Base-by-base conservation (phyloP, 2,329 filamentous ascomycete species). In the Xylariaceae sp. region DNA sequence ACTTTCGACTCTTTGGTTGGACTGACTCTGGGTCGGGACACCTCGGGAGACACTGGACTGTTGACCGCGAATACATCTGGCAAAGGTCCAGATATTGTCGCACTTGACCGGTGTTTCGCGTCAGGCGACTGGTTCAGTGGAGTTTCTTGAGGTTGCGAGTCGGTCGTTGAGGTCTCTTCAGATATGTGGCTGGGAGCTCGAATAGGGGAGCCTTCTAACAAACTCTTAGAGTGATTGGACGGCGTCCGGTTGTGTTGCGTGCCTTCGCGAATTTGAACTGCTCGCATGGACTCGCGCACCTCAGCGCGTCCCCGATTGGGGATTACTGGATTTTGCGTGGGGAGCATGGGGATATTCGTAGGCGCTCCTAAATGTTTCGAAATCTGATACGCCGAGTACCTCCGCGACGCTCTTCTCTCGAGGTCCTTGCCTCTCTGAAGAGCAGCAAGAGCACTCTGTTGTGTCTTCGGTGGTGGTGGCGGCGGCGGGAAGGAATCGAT, bases 351-450 rank as follows among this genome's bases (percentile, higher is more conserved):
- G 13, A 97, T 91, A 73, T 87, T 92, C 13, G 89, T 83, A 45
- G 88, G 87, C 13, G 86, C 83, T 9, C 93, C 93, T 1, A 97
- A 79, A 68, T 96, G 92, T 71, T 97, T 97, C 51, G 91, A 90
- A 66, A 99, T 96, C 71, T 99, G 94, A 72, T 97, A 99, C 56
- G 92, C 89, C 1, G 94, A 97, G 72, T 97, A 99, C 69, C 94
- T 82, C 66, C 93, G 83, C 11, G 94, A 99, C 0, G 94, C 94
- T 71, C 94, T 84, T 71, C 94, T 85, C 75, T 99, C 94, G 53
- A 99, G 78, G 66, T 97, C 92, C 17, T 93, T 93, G 39, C 92
- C 92, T 73, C 92, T 86, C 74, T 97, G 94, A 65, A 99, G 75
- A 54, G 92, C 92, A 53, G 91, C 91, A 55, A 99, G 78, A 4